phyloP scores from a whole-genome alignment of 371 early-diverging fungal species.

The Mucor sp. region DNA sequence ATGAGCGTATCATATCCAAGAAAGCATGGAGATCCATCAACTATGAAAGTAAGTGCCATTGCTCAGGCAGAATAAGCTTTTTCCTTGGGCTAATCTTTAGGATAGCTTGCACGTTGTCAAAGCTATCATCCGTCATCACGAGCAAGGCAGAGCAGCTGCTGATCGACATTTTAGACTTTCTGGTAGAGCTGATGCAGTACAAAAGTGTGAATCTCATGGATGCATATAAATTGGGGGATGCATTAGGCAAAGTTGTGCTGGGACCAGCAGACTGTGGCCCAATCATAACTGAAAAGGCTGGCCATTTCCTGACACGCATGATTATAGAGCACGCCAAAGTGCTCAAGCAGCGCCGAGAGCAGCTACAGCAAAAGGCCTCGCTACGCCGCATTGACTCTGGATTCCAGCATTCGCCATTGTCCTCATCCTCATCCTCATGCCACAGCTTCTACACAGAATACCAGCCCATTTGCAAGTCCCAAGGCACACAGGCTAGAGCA shows the following conservation, averaged over 20 bases:
- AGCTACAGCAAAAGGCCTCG: constrained; percentile 5
- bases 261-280: constrained; percentile 47
- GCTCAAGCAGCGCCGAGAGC: constrained; percentile 10
- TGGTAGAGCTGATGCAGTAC: constrained; percentile 44
- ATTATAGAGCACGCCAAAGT: constrained; percentile 48
- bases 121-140: constrained; percentile 29
- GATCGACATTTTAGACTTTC: constrained; percentile 44
- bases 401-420: constrained; percentile 8
- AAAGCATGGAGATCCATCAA: constrained; percentile 50
- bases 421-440: constrained; percentile 6
- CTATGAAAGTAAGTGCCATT: constrained; percentile 41
- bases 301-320: constrained; percentile 47
- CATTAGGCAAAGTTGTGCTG: constrained; percentile 48
- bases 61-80: neutral
- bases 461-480: constrained; percentile 30
- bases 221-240: constrained; percentile 47
- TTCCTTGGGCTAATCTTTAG: neutral
- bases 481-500: constrained; percentile 42
- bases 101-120: constrained; percentile 43
- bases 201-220: constrained; percentile 43
- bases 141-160: constrained; percentile 33
- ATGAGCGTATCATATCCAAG: constrained; percentile 45
- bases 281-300: constrained; percentile 46
- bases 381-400: constrained; percentile 32
- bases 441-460: constrained; percentile 15